Evolutionary conservation across 1,284 basidiomycete species (phyloP), one percentile per base, ranked within the genome.

Genomic region (Boletus semigastroideus): DNA sequence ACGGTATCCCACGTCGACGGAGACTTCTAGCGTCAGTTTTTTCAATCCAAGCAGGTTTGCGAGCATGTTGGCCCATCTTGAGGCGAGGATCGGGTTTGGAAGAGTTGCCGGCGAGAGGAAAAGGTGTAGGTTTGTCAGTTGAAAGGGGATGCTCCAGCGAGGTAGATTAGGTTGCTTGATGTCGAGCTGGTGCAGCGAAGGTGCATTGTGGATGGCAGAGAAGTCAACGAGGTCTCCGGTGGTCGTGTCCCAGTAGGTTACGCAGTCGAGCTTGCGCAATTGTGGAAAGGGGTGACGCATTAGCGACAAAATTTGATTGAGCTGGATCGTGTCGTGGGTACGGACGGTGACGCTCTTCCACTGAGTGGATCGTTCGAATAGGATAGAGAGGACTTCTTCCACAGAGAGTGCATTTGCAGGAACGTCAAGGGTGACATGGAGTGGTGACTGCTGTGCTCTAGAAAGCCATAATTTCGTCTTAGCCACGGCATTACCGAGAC

Each of bases 391-490:
- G 14, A 78, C 60, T n/a, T 64, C 60, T 20, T 50, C 34, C 57
- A 50, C 42, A 69, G 53, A 68, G 55, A 25, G 51, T 12, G 55
- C 55, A 31, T 74, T 66, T 17, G 61, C 58, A 11, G 67, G 69
- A 28, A 76, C 62, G 25, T 76, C 69, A 30, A 85, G 52, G 14
- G 74, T 75, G 56, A 83, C 71, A 42, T 72, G 64, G 31, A 81
- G 64, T 11, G 72, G 74, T 12, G 73, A 69, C 10, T 68, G 58
- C 20, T 64, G 57, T 8, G 78, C 79, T 56, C 72, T 78, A 33
- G 68, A 63, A 17, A 86, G 72, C 80, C 82, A 84, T 51, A 79
- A 71, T 17, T 60, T 67, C 17, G 77, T 78, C 50, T 76, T 73
- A 1, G 68, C 66, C 49, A 70, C 67, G 28, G 77, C 72, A 55